These are phyloP conservation scores for Vaccinium vitisidaea DNA, from an alignment of 148 eudicot genomes.

Conservation along the genomic window DNA sequence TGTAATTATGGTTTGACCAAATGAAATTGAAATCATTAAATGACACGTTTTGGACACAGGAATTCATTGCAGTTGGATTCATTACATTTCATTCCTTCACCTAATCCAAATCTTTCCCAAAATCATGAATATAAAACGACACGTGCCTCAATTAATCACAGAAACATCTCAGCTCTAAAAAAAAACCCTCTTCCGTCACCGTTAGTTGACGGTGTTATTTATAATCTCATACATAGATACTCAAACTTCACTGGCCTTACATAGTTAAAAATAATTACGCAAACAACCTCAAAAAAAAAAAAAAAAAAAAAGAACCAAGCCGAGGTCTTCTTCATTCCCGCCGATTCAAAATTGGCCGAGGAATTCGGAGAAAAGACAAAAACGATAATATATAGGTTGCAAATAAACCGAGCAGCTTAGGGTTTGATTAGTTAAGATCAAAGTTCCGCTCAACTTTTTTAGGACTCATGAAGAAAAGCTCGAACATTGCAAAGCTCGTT, in stretches of 20 bases:
- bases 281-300: background rate
- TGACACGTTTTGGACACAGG: background rate
- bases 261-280: background rate
- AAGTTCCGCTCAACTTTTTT: too few relatives aligned
- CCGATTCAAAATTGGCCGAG: constrained; percentile 10
- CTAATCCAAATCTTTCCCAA: constrained; percentile 21
- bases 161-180: background rate
- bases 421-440: too few relatives aligned
- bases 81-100: constrained; percentile 38
- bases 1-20: too few relatives aligned
- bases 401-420: too few relatives aligned
- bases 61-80: constrained; percentile 12
- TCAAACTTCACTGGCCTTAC: constrained; percentile 1
- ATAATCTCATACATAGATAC: background rate
- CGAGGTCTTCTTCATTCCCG: background rate
- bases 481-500: too few relatives aligned
- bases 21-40: background rate
- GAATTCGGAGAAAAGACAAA: background rate
- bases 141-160: background rate
- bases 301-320: background rate
- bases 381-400: background rate
- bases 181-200: background rate
- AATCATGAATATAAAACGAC: background rate
- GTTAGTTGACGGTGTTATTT: background rate
- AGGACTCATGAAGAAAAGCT: too few relatives aligned